Percentiles rank a stretch among this genome's conserved stretches.
phyloP scores from a whole-genome alignment of 2,329 filamentous ascomycete genomes.

The Cladophialophora chaetospira region DNA sequence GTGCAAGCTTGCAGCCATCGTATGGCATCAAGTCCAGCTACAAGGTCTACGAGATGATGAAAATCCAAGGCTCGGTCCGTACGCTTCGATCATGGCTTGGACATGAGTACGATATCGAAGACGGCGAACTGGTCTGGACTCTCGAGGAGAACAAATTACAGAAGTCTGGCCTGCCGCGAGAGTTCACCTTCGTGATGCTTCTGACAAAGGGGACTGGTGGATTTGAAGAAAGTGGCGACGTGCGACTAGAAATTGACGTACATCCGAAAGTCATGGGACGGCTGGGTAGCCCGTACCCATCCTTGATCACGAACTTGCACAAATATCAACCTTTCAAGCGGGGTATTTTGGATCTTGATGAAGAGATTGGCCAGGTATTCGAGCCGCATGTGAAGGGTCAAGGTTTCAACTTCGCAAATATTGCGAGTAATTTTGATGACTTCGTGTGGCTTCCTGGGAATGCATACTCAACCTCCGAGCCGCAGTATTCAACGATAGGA shows the following conservation, averaged over 20 bases:
- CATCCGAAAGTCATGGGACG: constrained; percentile 46
- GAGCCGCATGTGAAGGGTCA: constrained; percentile 38
- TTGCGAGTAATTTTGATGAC: constrained; percentile 46
- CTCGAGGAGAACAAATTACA: constrained; percentile 54
- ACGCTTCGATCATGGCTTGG: constrained; percentile 41
- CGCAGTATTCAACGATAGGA: not conserved
- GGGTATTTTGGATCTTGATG: constrained; percentile 43
- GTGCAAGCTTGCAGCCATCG: constrained; percentile 46
- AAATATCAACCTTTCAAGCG: constrained; percentile 44
- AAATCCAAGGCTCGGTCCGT: constrained; percentile 51
- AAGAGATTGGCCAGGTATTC: constrained; percentile 49
- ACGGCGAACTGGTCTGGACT: constrained; percentile 53
- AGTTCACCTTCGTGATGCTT: constrained; percentile 55
- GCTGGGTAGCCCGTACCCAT: constrained; percentile 44
- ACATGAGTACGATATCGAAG: constrained; percentile 44
- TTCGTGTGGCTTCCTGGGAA: constrained; percentile 51
- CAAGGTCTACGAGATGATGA: constrained; percentile 53
- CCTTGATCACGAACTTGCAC: constrained; percentile 42
- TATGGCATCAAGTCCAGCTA: constrained; percentile 46
- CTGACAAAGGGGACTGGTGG: constrained; percentile 44
- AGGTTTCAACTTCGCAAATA: constrained; percentile 51
- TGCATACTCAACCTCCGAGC: constrained; percentile 37
- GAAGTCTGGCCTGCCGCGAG: constrained; percentile 52
- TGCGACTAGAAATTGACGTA: constrained; percentile 46
- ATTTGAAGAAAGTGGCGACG: constrained; percentile 39